These are phyloP conservation scores for Myochromella boudieri DNA, from an alignment of 768 basidiomycete genomes.

Conservation along the genomic window DNA sequence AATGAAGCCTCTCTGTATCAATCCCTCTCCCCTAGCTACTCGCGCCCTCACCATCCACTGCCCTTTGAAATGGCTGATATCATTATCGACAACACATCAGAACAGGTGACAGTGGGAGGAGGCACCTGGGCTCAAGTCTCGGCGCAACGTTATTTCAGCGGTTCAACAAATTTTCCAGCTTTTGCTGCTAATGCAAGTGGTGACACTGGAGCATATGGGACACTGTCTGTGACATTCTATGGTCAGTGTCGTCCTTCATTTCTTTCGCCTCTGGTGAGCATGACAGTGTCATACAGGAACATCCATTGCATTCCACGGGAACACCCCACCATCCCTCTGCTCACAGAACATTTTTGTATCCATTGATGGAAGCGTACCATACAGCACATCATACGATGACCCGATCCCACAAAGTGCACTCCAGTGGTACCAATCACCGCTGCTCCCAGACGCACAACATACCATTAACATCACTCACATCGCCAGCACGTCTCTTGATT, in stretches of 20 bases:
- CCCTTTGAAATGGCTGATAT: conserved; percentile 5
- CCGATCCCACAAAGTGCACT: conserved; percentile 14
- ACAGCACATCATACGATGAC: conserved; percentile 12
- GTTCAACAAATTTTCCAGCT: background rate
- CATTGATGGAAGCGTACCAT: background rate
- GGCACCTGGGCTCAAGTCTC: background rate
- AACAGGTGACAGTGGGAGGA: background rate
- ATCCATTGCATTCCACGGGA: conserved; percentile 13
- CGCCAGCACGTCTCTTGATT: conserved; percentile 23
- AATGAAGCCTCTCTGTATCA: too few relatives aligned
- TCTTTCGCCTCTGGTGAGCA: background rate
- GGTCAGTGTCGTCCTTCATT: conserved; percentile 2
- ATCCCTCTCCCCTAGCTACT: too few relatives aligned
- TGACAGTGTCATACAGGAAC: conserved; percentile 5
- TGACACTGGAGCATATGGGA: conserved; percentile 10
- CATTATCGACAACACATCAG: background rate
- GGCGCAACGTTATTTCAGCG: background rate
- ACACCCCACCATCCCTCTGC: background rate
- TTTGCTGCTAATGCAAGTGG: background rate
- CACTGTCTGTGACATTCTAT: conserved; percentile 7
- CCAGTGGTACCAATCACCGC: conserved; percentile 26
- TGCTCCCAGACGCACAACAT: conserved; percentile 20
- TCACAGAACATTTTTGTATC: conserved; percentile 1
- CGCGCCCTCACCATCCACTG: too few relatives aligned
- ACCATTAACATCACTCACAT: conserved; percentile 17